phyloP scores from a whole-genome alignment of 2,329 filamentous ascomycete species.

The Fusarium goolgardi region DNA sequence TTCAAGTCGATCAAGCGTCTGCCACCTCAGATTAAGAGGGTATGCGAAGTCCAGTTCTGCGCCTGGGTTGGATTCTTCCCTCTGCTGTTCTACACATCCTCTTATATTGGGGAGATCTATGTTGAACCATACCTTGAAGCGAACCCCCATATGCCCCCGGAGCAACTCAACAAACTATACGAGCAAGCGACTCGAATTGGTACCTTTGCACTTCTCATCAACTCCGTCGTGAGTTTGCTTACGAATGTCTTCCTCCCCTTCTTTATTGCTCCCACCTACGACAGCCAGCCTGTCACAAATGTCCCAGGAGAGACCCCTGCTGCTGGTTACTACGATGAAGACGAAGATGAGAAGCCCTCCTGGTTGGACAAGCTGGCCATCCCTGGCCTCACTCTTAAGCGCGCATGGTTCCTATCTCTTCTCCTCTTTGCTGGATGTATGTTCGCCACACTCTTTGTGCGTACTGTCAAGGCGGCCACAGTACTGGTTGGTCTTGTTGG shows the following conservation, averaged over 20 bases:
- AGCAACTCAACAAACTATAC: conserved; percentile 82
- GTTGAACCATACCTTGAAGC: conserved; percentile 82
- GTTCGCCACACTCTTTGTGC: conserved; percentile 84
- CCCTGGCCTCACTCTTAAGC: conserved; percentile 84
- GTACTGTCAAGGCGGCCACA: conserved; percentile 76
- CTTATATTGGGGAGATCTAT: conserved; percentile 93
- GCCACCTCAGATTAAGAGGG: conserved; percentile 82
- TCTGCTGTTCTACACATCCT: conserved; percentile 94
- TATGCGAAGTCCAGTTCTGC: conserved; percentile 85
- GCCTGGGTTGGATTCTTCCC: conserved; percentile 98
- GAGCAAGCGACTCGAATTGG: conserved; percentile 87
- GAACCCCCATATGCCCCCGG: conserved; percentile 80
- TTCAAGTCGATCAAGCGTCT: conserved; percentile 80
- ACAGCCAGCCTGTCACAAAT: conserved; percentile 55
- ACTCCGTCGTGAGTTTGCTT: conserved; percentile 84
- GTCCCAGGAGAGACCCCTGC: conserved; percentile 50
- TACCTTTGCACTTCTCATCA: conserved; percentile 88
- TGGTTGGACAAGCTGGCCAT: conserved; percentile 76
- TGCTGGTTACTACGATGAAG: conserved; percentile 47
- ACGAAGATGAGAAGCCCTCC: conserved; percentile 52
- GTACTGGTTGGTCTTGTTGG: conserved; percentile 83
- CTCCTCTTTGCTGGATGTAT: conserved; percentile 85
- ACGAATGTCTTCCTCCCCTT: conserved; percentile 88
- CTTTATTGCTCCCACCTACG: conserved; percentile 85
- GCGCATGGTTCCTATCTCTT: conserved; percentile 87